A percentile compares a stretch with the other conserved stretches of the same genome.
These are phyloP conservation scores for Tulasnella sp. DNA, from an alignment of 768 basidiomycete species.

Conservation along the genomic window DNA sequence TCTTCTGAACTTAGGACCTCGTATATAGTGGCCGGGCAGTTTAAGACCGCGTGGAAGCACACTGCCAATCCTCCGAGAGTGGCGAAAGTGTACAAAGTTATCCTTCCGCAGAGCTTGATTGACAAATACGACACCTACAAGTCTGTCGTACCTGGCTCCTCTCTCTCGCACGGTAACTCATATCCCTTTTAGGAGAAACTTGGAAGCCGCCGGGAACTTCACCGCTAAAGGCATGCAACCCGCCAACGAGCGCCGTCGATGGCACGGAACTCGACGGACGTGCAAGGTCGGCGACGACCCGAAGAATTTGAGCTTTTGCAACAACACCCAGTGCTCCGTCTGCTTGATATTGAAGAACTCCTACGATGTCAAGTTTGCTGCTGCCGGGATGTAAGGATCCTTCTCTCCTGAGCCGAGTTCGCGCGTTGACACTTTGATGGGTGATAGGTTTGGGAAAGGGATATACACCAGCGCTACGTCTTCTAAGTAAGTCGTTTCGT, in stretches of 20 bases:
- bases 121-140: slow-evolving; percentile 3
- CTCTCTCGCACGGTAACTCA: neutral
- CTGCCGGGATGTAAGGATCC: neutral
- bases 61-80: neutral
- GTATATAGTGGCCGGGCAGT: slow-evolving; percentile 1
- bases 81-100: neutral
- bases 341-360: slow-evolving; percentile 4
- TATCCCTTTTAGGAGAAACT: neutral
- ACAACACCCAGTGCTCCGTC: neutral
- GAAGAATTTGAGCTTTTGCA: neutral
- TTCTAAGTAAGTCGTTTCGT: neutral
- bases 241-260: slow-evolving; percentile 5
- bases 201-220: neutral
- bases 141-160: neutral
- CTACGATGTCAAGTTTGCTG: slow-evolving; percentile 7
- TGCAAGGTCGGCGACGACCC: slow-evolving; percentile 4
- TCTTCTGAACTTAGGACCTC: neutral
- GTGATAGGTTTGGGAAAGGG: slow-evolving; percentile 4
- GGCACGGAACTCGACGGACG: slow-evolving; percentile 1
- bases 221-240: neutral
- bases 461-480: slow-evolving; percentile 10
- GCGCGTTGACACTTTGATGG: neutral
- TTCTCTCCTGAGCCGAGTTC: neutral
- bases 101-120: neutral
- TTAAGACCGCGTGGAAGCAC: slow-evolving; percentile 4